Base-by-base conservation (phyloP, 140 eudicot genomes). In the Erigeron philadelphicus region DNA sequence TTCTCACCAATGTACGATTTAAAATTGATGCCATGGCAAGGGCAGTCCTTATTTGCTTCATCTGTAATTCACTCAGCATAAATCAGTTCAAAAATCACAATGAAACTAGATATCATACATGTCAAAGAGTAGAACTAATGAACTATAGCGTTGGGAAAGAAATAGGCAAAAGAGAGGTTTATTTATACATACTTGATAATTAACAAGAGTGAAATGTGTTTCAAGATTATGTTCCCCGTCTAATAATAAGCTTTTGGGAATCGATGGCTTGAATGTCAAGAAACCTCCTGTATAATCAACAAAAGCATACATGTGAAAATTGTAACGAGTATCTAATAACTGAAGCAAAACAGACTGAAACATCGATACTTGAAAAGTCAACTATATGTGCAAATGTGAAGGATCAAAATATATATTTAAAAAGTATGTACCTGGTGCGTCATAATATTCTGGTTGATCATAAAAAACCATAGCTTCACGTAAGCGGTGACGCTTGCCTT, bases 361-460 rank as follows among this genome's bases (percentile, higher is more conserved):
- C 42, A 43, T 48, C 44, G 18, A 7, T 62, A 42, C 35, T 41
- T 17, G 21, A 41, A 45, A 76, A 12, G 43, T 18, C 23, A 17
- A 46, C 25, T 4, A 18, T 11, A 35, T 17, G 6, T 63, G 11
- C 11, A 46, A 41, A 66, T 41, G 44, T 57, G 17, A 61, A 16
- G 47, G 23, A 49, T 53, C 48, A 21, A 45, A 23, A 15, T 45
- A 61, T 18, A 40, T 55, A 68, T 65, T 43, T 13, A 63, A 44
- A 65, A n/a, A 25, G 44, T 38, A 64, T 45, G 31, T 83, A 93
- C 98, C 96, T 66, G 95, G 87, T 40, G 94, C 57, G 40, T 87
- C 88, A 66, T 84, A 93, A 80, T 93, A 93, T 72, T 93, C 98
- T 9, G 95, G 95, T 69, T 93, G 95, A 80, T 93, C 98, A 73